Conservation (phyloP, 1,139 yeast genomes). For the Scheffersomyces segobiensis region DNA sequence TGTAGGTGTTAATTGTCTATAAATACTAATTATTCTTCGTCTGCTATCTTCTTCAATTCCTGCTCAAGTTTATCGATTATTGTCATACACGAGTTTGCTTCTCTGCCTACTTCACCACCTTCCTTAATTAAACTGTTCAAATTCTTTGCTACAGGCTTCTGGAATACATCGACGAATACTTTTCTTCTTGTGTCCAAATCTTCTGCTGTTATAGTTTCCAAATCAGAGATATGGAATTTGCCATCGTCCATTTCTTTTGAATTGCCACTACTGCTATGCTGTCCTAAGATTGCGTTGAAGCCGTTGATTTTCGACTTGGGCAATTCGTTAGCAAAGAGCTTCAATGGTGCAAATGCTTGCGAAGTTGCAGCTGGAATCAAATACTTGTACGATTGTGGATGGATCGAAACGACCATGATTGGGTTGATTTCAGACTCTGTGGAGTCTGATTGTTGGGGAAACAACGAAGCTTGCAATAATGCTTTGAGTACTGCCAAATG, state of each 20-base stretch:
- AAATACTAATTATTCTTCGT: slow-evolving; percentile 5
- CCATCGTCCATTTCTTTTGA: slow-evolving; percentile 23
- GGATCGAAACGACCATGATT: slow-evolving; percentile 16
- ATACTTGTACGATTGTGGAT: slow-evolving; percentile 51
- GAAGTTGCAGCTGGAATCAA: slow-evolving; percentile 52
- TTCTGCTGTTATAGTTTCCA: slow-evolving; percentile 43
- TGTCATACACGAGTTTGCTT: slow-evolving; percentile 42
- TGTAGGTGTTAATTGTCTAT: neutral
- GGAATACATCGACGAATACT: slow-evolving; percentile 55
- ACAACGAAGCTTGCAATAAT: slow-evolving; percentile 44
- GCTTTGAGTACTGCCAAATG: slow-evolving; percentile 47
- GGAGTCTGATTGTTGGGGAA: slow-evolving; percentile 10
- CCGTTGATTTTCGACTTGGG: slow-evolving; percentile 13
- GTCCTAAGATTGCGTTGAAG: neutral
- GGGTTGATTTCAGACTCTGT: slow-evolving; percentile 6
- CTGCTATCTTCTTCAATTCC: neutral
- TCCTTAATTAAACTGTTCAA: slow-evolving; percentile 58
- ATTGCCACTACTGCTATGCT: slow-evolving; percentile 1
- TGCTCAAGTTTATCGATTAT: slow-evolving; percentile 15
- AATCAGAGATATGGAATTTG: slow-evolving; percentile 27
- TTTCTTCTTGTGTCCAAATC: slow-evolving; percentile 65
- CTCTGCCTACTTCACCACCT: slow-evolving; percentile 74
- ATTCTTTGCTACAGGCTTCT: slow-evolving; percentile 50
- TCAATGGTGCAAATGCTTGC: slow-evolving; percentile 61
- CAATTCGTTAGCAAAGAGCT: slow-evolving; percentile 48